These are phyloP conservation scores for Dothistroma septosporum DNA, from an alignment of 2,329 filamentous ascomycete species.

Conservation along the genomic window DNA sequence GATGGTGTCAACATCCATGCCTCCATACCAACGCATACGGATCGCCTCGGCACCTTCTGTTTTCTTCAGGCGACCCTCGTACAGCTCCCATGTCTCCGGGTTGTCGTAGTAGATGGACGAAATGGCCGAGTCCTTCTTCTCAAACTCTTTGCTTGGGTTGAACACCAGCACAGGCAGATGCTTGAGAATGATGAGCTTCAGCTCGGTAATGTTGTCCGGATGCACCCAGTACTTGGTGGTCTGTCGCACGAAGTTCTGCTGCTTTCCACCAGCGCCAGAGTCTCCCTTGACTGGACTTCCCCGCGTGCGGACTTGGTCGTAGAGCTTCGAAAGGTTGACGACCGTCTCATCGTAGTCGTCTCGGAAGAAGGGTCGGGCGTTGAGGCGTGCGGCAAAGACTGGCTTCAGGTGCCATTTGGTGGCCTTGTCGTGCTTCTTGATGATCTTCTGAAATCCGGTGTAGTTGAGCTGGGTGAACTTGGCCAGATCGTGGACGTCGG, in stretches of 20 bases:
- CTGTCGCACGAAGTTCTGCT: conserved; percentile 93
- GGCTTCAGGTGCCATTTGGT: conserved; percentile 90
- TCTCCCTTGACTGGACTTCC: conserved; percentile 92
- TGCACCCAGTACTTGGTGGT: conserved; percentile 99
- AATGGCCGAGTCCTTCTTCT: conserved; percentile 83
- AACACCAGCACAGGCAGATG: conserved; percentile 96
- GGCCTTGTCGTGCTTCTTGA: conserved; percentile 98
- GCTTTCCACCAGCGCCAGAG: conserved; percentile 80
- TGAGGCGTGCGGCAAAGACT: conserved; percentile 90
- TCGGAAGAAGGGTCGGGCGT: conserved; percentile 96
- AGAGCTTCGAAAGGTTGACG: conserved; percentile 88
- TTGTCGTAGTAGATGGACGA: conserved; percentile 99
- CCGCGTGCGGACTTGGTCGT: conserved; percentile 88
- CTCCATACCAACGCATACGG: conserved; percentile 93
- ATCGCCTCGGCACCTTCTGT: conserved; percentile 96
- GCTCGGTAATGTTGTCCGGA: conserved; percentile 93
- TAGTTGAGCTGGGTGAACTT: conserved; percentile 99
- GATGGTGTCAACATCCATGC: conserved; percentile 90
- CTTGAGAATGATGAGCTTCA: conserved; percentile 97
- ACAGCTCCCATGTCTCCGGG: conserved; percentile 86
- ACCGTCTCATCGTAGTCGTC: conserved; percentile 98
- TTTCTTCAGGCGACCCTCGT: conserved; percentile 92
- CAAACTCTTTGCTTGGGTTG: conserved; percentile 95
- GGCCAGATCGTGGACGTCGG: conserved; percentile 94
- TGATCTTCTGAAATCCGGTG: conserved; percentile 98